Evolutionary conservation across 2,329 filamentous ascomycete species (phyloP), one percentile per base, ranked within the genome.

Genomic region (Aspergillus tubingensis): DNA sequence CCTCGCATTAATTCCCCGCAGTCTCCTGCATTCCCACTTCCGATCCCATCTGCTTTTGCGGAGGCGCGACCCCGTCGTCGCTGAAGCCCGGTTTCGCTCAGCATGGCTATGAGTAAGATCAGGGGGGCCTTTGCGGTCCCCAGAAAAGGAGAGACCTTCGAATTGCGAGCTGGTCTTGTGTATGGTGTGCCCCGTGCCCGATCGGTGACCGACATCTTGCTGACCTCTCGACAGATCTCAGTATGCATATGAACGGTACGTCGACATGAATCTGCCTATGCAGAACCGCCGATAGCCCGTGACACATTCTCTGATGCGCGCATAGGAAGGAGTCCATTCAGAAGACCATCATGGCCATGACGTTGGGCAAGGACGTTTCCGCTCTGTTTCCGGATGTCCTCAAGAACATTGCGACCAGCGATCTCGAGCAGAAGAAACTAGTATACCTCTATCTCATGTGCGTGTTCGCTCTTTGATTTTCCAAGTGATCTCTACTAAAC

Each of bases 291-390:
- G 13, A 10, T 19, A n/a, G 17, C 17, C 21, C 32, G 49, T 27
- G 10, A 25, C 19, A 54, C 54, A 43, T 36, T 61, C 36, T 62
- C 71, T 76, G 70, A 77, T 77, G 60, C 47, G 61, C 27, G 43
- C 58, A 49, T 63, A 86, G 92, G 73, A 99, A 99, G 80, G 95
- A 99, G 82, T 91, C 95, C 23, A 99, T 99, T 70, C 95, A 99
- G 77, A 98, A 96, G 85, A 99, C 95, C 66, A 99, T 99, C 81
- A 98, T 98, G 93, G 93, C 95, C 75, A 99, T 99, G 95, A 99
- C 95, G 1, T 79, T 99, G 70, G 95, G 95, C 77, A 99, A 99
- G 79, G 95, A 99, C 80, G 95, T 99, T 62, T 99, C 95, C 57
- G 91, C 93, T 59, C 82, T 99, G 65, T 99, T 99, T 76, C 95